phyloP scores from a whole-genome alignment of 306 rosid genomes.

The Pueraria montana region DNA sequence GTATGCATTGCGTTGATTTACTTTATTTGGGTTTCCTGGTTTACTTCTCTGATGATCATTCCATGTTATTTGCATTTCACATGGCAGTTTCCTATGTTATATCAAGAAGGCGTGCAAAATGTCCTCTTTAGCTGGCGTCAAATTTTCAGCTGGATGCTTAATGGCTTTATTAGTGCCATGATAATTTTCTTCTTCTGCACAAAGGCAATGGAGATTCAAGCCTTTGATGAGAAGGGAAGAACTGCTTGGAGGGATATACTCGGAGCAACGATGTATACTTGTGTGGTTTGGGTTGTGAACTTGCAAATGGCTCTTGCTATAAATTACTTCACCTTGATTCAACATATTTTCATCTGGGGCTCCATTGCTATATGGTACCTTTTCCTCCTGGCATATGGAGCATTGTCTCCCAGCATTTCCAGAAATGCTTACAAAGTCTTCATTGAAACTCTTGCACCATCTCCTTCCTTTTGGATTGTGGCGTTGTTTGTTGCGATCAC shows the following conservation, averaged over 20 bases:
- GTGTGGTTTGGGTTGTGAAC: constrained; percentile 95
- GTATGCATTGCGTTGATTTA: constrained; percentile 6
- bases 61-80: constrained; percentile 49
- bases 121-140: constrained; percentile 92
- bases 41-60: constrained; percentile 24
- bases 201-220: constrained; percentile 69
- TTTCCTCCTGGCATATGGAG: constrained; percentile 77
- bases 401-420: constrained; percentile 63
- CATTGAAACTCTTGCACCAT: constrained; percentile 78
- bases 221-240: constrained; percentile 75
- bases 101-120: constrained; percentile 97
- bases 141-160: constrained; percentile 89
- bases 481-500: constrained; percentile 72
- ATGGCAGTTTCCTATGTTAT: constrained; percentile 88
- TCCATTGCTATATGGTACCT: constrained; percentile 82
- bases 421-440: constrained; percentile 79
- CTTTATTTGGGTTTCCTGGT: constrained; percentile 9
- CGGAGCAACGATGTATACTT: constrained; percentile 86
- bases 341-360: constrained; percentile 93
- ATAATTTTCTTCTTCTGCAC: constrained; percentile 88
- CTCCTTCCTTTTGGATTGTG: constrained; percentile 80
- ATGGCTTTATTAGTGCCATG: constrained; percentile 74
- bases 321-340: constrained; percentile 93
- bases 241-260: constrained; percentile 85
- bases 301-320: constrained; percentile 90